phyloP scores from a whole-genome alignment of 2,329 filamentous ascomycete species.

The Lojkania enalia region DNA sequence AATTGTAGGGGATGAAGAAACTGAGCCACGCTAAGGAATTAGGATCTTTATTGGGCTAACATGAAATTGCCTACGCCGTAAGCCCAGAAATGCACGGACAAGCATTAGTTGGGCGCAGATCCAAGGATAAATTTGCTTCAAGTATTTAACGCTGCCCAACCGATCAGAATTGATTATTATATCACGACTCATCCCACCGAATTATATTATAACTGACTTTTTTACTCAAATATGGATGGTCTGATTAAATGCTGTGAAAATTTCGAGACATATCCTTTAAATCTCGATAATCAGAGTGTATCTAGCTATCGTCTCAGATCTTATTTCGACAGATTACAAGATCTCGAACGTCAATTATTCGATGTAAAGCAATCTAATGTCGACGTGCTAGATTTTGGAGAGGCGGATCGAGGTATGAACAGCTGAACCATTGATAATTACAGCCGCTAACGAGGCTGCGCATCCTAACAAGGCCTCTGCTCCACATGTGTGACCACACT shows the following conservation, averaged over 20 bases:
- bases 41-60: too few relatives aligned
- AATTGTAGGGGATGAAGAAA: too few relatives aligned
- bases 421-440: background rate
- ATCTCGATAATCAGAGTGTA: slow-evolving; percentile 9
- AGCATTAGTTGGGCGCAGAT: too few relatives aligned
- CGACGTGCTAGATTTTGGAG: slow-evolving; percentile 14
- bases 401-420: slow-evolving; percentile 6
- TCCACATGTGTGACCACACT: slow-evolving; percentile 7
- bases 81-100: too few relatives aligned
- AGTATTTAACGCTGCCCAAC: too few relatives aligned
- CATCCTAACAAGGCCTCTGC: slow-evolving; percentile 2
- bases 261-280: slow-evolving; percentile 12
- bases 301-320: slow-evolving; percentile 8
- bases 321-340: slow-evolving; percentile 8
- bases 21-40: too few relatives aligned
- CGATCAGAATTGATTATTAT: too few relatives aligned
- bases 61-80: too few relatives aligned
- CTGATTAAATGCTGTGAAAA: slow-evolving; percentile 11
- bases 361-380: slow-evolving; percentile 12
- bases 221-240: too few relatives aligned
- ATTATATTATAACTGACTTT: too few relatives aligned
- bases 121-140: too few relatives aligned
- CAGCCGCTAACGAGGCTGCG: background rate
- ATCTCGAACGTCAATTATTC: slow-evolving; percentile 11
- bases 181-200: too few relatives aligned